Evolutionary conservation across 345 rosid species (phyloP), one percentile per base, ranked within the genome.

Genomic region (Bruguiera gymnorhiza): DNA sequence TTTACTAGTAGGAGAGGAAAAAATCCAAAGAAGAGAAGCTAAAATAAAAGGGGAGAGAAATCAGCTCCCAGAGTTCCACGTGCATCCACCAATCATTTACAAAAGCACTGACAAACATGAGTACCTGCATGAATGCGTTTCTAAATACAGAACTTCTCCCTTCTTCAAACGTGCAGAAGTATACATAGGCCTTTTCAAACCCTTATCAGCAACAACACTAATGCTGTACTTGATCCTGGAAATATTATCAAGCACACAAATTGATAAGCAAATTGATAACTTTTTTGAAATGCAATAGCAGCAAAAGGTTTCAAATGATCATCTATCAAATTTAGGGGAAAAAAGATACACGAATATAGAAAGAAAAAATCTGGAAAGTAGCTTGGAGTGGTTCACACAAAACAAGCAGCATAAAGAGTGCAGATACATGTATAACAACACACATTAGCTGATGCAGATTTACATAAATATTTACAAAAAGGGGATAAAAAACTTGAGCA

Each of bases 121-220:
- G 19, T 84, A 92, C 99, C 98, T 92, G 97, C 93, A 87, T 23
- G 97, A 86, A 83, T 90, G 98, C 50, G 98, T 96, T 76, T 92
- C 99, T 56, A 92, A 73, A 82, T 92, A 96, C 72, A 96, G 62
- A 72, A 92, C 99, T 75, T 96, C 98, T 75, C 99, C 99, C 78
- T 92, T 96, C 83, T 92, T 96, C 86, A 96, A 80, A 32, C 98
- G 97, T 34, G 98, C 98, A 74, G 99, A 96, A 67, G 99, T 96
- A 72, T 85, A 90, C 1, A 89, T 91, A 55, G 97, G 87, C 81
- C 90, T 92, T 76, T 96, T 96, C 70, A 96, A 88, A 77, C 99
- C 99, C 78, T 92, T 96, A 75, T 96, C 99, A 2, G 99, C 98
- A 3, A 96, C 95, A 55, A 96, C 88, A 73, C 96, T 92, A 62